phyloP scores from a whole-genome alignment of 139 green algal genomes.

The Edaphochlamys debaryana region DNA sequence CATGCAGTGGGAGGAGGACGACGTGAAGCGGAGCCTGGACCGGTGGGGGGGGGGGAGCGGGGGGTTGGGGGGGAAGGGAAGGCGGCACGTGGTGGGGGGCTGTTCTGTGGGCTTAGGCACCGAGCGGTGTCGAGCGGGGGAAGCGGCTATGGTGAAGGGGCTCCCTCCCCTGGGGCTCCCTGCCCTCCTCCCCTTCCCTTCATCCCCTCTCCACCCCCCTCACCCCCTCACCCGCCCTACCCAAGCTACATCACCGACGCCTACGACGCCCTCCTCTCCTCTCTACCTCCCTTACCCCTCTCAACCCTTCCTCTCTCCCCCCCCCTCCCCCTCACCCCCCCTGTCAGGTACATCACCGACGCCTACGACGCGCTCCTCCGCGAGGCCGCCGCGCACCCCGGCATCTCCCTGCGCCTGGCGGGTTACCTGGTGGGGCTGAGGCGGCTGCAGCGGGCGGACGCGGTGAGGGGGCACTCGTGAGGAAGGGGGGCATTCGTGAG shows the following conservation, averaged over 20 bases:
- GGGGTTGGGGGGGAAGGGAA: neutral
- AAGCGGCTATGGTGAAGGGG: neutral
- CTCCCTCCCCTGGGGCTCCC: neutral
- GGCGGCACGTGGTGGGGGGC: neutral
- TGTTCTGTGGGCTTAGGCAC: neutral
- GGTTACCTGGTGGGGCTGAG: slow-evolving; percentile 55
- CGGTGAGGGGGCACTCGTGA: slow-evolving; percentile 31
- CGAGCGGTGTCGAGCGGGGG: neutral
- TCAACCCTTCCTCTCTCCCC: neutral
- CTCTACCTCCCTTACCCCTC: too few relatives aligned
- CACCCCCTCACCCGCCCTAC: neutral
- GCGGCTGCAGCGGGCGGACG: slow-evolving; percentile 26
- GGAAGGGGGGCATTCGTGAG: too few relatives aligned
- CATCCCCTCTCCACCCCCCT: neutral
- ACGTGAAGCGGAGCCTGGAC: slow-evolving; percentile 72
- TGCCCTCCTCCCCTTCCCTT: too few relatives aligned
- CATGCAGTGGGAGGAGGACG: slow-evolving; percentile 83
- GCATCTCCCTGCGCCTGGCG: slow-evolving; percentile 51
- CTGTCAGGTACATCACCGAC: slow-evolving; percentile 32
- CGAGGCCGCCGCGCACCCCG: slow-evolving; percentile 8
- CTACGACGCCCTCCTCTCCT: neutral
- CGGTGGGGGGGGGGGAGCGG: neutral
- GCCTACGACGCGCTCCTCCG: slow-evolving; percentile 29
- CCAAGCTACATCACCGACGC: neutral
- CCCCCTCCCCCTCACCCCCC: too few relatives aligned